A percentile compares a stretch with the other conserved stretches of the same genome.
These are phyloP conservation scores for Fusarium brevicatenulatum DNA, from an alignment of 2,329 filamentous ascomycete genomes.

Conservation along the genomic window DNA sequence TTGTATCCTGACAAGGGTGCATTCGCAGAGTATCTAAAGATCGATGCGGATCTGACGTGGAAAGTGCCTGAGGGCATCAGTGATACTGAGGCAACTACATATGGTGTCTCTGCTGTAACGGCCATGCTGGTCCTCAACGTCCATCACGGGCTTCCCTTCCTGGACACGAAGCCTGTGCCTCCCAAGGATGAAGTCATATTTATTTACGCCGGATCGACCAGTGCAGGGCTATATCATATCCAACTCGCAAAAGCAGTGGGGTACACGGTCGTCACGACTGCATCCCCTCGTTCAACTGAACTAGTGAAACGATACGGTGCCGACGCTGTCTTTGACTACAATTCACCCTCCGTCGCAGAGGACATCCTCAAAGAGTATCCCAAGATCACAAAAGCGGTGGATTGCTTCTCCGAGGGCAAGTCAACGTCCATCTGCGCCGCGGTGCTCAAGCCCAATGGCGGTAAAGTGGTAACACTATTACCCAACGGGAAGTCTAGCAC, in stretches of 20 bases:
- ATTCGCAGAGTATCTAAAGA: not conserved
- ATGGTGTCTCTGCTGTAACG: not conserved
- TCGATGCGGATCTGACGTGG: not conserved
- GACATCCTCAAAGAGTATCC: not conserved
- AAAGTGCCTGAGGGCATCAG: rapidly evolving
- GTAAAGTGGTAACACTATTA: not conserved
- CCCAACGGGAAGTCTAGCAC: not conserved
- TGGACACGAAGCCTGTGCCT: not conserved
- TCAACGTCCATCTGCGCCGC: not conserved
- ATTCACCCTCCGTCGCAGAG: not conserved
- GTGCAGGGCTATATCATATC: not conserved
- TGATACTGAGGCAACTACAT: not conserved
- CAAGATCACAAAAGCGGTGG: not conserved
- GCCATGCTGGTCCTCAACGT: not conserved
- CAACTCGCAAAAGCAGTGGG: not conserved
- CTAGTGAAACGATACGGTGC: not conserved
- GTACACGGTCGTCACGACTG: rapidly evolving
- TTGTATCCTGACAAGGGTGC: not conserved
- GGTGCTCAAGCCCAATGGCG: not conserved
- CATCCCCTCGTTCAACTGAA: rapidly evolving
- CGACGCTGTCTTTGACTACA: not conserved
- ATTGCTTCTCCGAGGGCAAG: not conserved
- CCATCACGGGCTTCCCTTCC: not conserved
- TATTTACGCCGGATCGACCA: not conserved
- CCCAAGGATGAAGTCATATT: not conserved